Evolutionary conservation across 805 yeast genomes (phyloP), one percentile per base, ranked within the genome.

Genomic region (Wickerhamiella siamensis): DNA sequence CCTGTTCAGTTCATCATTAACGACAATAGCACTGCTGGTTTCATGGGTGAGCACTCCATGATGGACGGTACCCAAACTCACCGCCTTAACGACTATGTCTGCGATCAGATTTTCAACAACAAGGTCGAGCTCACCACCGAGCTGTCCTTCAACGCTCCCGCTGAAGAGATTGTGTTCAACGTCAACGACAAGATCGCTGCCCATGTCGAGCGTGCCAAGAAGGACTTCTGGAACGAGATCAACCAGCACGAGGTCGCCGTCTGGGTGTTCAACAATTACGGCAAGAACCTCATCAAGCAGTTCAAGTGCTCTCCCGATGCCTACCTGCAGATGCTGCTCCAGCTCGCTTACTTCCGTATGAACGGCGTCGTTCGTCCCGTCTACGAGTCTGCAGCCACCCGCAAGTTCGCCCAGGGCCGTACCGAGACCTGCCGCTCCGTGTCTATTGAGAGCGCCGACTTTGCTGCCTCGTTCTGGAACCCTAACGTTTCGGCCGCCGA

Each of bases 31-130:
- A 70, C 76, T 48, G 83, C 95, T 5, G 97, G 96, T 1, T 88
- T 87, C 66, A 64, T 86, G 57, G 96, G 94, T 47, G 98, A 88
- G 66, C 98, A 88, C 67, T 84, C 96, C 18, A 81, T 75, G 67
- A 88, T 88, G 97, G 98, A 88, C 62, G 98, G 97, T 47, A 83
- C 95, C 8, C 94, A 96, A 57, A 88, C 95, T 24, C 75, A 83
- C 55, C 77, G 84, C 49, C 65, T 88, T 65, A 88, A 88, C 61
- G 84, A 84, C 62, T 77, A 69, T 55, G 69, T 88, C 32, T 69
- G 76, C 48, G 69, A 69, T 41, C 71, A 74, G 51, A 62, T 87
- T 43, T 47, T 60, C 43, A 69, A 72, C 54, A 58, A 73, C 55
- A 63, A 73, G 52, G 59, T 60, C 29, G 61, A 63, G 44, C 55